Conservation (phyloP, 2,329 filamentous ascomycete genomes). For the Phialocephala subalpina region DNA sequence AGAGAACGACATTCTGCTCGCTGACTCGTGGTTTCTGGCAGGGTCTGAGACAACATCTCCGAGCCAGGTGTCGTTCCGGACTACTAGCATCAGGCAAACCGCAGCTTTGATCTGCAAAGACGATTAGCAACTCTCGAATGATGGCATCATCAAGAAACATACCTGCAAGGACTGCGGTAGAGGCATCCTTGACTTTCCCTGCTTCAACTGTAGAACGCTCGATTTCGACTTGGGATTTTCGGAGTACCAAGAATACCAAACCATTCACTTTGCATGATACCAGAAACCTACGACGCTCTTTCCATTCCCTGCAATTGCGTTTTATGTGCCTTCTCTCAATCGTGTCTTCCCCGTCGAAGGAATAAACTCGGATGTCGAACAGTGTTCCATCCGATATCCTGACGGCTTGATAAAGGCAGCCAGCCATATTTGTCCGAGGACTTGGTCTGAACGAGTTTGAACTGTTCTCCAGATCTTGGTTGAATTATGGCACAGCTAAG, state of each 20-base stretch:
- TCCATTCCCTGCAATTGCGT: slow-evolving; percentile 5
- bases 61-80: too few species aligned
- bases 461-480: background rate
- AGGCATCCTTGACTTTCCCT: too few species aligned
- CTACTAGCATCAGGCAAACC: too few species aligned
- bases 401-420: background rate
- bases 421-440: background rate
- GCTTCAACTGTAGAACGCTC: too few species aligned
- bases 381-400: background rate
- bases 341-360: background rate
- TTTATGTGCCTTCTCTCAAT: background rate
- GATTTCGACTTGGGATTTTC: background rate
- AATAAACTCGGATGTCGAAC: background rate
- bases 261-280: background rate
- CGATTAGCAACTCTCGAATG: too few species aligned
- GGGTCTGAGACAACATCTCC: too few species aligned
- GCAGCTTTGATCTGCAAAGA: too few species aligned
- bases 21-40: too few species aligned
- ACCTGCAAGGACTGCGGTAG: too few species aligned
- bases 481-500: too few species aligned
- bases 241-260: background rate
- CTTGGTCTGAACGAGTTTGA: background rate
- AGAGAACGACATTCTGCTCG: background rate
- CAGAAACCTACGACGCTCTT: slow-evolving; percentile 1
- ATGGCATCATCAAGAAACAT: too few species aligned